Conservation (phyloP, 345 rosid genomes). For the Eucalyptus polybractea region DNA sequence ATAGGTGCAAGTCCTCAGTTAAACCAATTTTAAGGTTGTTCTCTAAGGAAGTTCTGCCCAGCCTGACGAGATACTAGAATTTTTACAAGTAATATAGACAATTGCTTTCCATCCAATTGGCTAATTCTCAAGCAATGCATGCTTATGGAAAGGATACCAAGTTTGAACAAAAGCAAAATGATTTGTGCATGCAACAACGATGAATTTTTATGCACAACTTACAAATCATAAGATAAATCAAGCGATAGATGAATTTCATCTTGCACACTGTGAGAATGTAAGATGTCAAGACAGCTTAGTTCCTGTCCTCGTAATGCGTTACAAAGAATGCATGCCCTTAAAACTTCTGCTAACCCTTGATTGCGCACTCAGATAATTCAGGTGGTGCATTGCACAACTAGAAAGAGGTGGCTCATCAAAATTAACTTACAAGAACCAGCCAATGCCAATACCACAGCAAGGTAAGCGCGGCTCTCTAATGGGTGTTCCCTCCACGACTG, state of each 20-base stretch:
- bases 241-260: not conserved
- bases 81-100: not conserved
- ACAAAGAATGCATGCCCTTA: not conserved
- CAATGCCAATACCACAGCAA: constrained; percentile 81
- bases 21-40: not conserved
- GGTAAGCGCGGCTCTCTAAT: constrained; percentile 44
- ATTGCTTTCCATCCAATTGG: not conserved
- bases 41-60: not conserved
- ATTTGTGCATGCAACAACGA: not conserved
- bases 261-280: not conserved
- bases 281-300: not conserved
- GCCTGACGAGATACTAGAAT: not conserved
- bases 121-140: not conserved
- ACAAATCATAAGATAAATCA: not conserved
- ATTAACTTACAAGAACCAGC: constrained; percentile 77
- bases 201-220: not conserved
- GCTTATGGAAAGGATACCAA: not conserved
- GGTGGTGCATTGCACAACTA: not conserved
- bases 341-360: not conserved
- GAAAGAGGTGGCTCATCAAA: not conserved
- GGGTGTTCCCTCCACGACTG: constrained; percentile 33
- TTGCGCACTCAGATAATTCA: not conserved
- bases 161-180: not conserved
- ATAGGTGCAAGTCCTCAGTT: not conserved
- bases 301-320: not conserved